phyloP scores from a whole-genome alignment of 805 yeast genomes.

The Lipomyces starkeyi region DNA sequence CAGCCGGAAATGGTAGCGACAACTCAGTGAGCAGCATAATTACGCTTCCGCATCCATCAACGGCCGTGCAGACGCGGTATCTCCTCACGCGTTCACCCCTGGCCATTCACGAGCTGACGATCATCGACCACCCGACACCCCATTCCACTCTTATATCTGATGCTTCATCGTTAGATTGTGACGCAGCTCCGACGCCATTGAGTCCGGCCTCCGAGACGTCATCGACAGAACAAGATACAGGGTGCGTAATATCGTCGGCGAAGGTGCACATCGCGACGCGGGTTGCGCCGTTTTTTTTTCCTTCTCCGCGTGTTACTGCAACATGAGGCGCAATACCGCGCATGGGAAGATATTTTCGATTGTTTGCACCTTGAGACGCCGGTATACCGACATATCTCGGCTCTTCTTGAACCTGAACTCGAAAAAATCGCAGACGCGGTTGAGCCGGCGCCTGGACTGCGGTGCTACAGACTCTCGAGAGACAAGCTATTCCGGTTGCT shows the following conservation, averaged over 20 bases:
- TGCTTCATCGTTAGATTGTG: not conserved
- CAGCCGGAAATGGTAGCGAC: not conserved
- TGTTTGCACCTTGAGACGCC: not conserved
- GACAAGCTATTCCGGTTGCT: conserved; percentile 22
- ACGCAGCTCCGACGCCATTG: not conserved
- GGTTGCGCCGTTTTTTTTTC: conserved; percentile 25
- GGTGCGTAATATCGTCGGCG: conserved; percentile 19
- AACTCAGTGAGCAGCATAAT: conserved; percentile 12
- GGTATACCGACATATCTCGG: conserved; percentile 6
- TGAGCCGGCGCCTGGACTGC: conserved; percentile 25
- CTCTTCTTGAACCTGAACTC: conserved; percentile 15
- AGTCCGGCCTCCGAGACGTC: not conserved
- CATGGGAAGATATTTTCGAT: conserved; percentile 35
- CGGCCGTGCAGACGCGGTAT: conserved; percentile 23
- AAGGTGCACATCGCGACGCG: conserved; percentile 28
- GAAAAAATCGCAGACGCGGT: conserved; percentile 14
- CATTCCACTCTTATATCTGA: conserved; percentile 19
- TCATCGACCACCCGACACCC: conserved; percentile 14
- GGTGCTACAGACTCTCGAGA: conserved; percentile 27
- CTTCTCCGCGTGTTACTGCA: conserved; percentile 19
- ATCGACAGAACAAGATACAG: conserved; percentile 6
- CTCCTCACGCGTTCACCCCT: conserved; percentile 11
- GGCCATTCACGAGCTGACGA: conserved; percentile 14
- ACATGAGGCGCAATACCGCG: conserved; percentile 19
- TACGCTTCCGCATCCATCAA: conserved; percentile 34